These are phyloP conservation scores for Botrytis tulipae DNA, from an alignment of 2,329 filamentous ascomycete genomes.

Conservation along the genomic window DNA sequence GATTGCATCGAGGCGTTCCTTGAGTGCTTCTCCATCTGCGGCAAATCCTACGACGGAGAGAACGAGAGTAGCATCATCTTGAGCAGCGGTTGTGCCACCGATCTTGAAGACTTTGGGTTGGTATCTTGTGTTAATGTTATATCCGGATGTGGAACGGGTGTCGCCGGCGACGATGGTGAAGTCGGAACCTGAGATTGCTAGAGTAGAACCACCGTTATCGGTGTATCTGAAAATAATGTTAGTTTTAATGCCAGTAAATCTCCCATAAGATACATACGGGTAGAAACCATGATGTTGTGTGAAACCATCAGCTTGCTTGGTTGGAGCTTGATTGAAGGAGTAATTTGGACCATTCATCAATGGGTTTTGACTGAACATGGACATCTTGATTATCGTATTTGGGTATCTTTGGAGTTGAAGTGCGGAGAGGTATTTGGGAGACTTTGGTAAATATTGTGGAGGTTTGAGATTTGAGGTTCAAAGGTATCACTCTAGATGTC, in stretches of 20 bases:
- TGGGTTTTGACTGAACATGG: slow-evolving; percentile 70
- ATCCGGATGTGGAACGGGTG: slow-evolving; percentile 91
- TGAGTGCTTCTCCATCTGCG: slow-evolving; percentile 88
- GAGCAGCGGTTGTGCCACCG: slow-evolving; percentile 82
- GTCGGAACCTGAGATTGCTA: slow-evolving; percentile 89
- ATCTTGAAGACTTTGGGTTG: slow-evolving; percentile 97
- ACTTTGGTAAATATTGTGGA: slow-evolving; percentile 13
- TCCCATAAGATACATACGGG: slow-evolving; percentile 61
- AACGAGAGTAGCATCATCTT: slow-evolving; percentile 81
- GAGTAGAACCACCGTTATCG: slow-evolving; percentile 94
- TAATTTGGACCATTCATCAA: slow-evolving; percentile 68
- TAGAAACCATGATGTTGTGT: slow-evolving; percentile 81
- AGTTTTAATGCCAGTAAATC: not conserved
- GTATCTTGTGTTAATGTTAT: slow-evolving; percentile 98
- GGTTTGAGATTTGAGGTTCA: slow-evolving; percentile 22
- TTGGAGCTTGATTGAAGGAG: slow-evolving; percentile 62
- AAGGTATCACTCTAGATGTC: slow-evolving; percentile 22
- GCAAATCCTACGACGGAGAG: slow-evolving; percentile 95
- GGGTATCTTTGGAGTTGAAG: slow-evolving; percentile 11
- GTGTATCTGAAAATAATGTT: slow-evolving; percentile 70
- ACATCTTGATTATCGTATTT: slow-evolving; percentile 46
- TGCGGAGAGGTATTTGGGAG: slow-evolving; percentile 8
- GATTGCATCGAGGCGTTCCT: slow-evolving; percentile 88
- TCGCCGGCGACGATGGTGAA: slow-evolving; percentile 97
- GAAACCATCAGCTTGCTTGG: slow-evolving; percentile 49